Evolutionary conservation across 257 asterid genomes (phyloP), one percentile per base, ranked within the genome.

Genomic region (Solanum virginianum): DNA sequence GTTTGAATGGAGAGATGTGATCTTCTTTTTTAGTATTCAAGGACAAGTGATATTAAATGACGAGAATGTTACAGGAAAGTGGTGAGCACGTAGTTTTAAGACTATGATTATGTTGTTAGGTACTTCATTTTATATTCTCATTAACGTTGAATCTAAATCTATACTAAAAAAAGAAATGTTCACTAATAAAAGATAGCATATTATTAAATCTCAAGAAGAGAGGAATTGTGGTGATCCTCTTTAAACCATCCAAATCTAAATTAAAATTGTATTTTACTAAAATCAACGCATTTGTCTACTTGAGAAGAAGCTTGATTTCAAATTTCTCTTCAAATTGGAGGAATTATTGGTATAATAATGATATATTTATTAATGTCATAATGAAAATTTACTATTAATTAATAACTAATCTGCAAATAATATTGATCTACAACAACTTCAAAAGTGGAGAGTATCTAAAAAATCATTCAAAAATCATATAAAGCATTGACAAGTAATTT

Each of bases 401-500:
- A 4, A 63, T 24, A 24, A 24, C 18, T 63, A 4, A 63, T 62
- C 70, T 10, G 12, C 2, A 12, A 20, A 57, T 57, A 57, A 57
- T 59, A 20, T 8, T 22, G 4, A 5, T 18, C 36, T 32, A 32
- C 36, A 32, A 32, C 36, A 32, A 32, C 36, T 15, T 26, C 10
- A 51, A 51, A 63, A 62, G 62, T 4, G 45, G 7, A 39, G 85
- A 82, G 22, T 43, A 49, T 49, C 43, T 1, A 75, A n/a, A 22
- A 82, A 81, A 83, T 57, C 43, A 55, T 66, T 84, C 22, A 26
- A 24, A 32, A 60, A 71, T 60, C 54, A 81, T 53, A 71, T 55
- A 68, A 18, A 13, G 86, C 85, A 84, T 62, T 83, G 91, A 77
- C 4, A 82, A 62, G 84, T 88, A 89, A 84, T 80, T 90, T 84